A percentile compares a stretch with the other conserved stretches of the same genome.
Evolutionary conservation across 2,329 filamentous ascomycete species (phyloP).

Genomic region (Mollisia scopiformis): DNA sequence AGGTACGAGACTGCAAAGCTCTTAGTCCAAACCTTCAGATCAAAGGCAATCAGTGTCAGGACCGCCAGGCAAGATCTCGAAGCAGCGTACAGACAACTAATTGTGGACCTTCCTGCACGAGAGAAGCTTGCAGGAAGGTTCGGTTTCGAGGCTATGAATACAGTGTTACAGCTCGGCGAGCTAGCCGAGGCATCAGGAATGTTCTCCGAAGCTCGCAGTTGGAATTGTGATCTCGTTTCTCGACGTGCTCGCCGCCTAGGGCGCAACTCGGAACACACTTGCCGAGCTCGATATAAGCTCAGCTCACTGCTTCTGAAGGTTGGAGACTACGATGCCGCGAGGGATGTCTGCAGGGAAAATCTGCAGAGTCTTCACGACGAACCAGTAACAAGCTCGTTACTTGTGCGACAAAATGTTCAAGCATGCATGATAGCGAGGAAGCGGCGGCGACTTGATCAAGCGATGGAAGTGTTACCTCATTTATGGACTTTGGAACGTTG

Average conservation of each 20-base stretch:
- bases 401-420: background rate
- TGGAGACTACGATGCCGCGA: background rate
- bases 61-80: background rate
- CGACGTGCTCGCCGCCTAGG: background rate
- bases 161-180: background rate
- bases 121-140: background rate
- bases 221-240: background rate
- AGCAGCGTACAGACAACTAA: background rate
- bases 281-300: background rate
- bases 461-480: background rate
- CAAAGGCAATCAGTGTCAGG: background rate
- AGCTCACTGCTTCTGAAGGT: background rate
- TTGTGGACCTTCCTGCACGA: background rate
- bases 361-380: background rate
- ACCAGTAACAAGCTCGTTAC: background rate
- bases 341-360: background rate
- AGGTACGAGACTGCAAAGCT: background rate
- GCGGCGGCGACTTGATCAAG: background rate
- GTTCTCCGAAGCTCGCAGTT: background rate
- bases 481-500: background rate
- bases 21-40: background rate
- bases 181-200: background rate
- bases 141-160: constrained; percentile 4
- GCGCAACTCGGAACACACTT: background rate
- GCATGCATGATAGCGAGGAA: constrained; percentile 4